phyloP scores from a whole-genome alignment of 2,329 filamentous ascomycete genomes.

The Penicillium sp. region DNA sequence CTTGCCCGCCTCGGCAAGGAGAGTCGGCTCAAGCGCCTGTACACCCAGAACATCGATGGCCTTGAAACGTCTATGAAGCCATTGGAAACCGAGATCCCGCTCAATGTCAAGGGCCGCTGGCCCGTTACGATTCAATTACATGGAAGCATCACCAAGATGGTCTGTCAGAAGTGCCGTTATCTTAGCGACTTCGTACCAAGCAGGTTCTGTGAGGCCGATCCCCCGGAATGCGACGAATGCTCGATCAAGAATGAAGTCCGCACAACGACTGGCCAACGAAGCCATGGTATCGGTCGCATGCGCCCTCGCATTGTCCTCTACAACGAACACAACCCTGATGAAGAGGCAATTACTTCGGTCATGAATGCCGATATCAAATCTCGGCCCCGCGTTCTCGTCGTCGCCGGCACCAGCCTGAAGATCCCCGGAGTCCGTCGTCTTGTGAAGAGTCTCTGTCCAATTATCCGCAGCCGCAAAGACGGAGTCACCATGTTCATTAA shows the following conservation, averaged over 20 bases:
- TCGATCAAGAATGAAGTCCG: conserved; percentile 72
- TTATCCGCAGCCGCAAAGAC: conserved; percentile 72
- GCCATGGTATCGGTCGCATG: conserved; percentile 86
- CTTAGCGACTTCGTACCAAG: conserved; percentile 73
- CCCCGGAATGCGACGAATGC: conserved; percentile 77
- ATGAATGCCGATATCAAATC: conserved; percentile 80
- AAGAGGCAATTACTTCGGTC: conserved; percentile 91
- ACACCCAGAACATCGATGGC: conserved; percentile 95
- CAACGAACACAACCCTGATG: conserved; percentile 95
- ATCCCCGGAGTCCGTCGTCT: conserved; percentile 89
- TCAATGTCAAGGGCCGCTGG: conserved; percentile 85
- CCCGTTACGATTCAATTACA: conserved; percentile 91
- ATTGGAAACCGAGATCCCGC: conserved; percentile 74
- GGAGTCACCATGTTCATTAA: conserved; percentile 95
- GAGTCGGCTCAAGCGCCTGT: conserved; percentile 81
- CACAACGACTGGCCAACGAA: conserved; percentile 77
- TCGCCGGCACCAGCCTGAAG: conserved; percentile 93
- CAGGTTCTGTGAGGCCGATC: conserved; percentile 78
- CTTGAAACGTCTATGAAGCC: conserved; percentile 83
- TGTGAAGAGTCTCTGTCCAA: conserved; percentile 84
- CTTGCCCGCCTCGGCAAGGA: conserved; percentile 86
- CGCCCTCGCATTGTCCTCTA: conserved; percentile 94
- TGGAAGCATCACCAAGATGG: conserved; percentile 91
- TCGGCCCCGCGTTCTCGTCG: conserved; percentile 85
- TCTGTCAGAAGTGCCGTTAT: conserved; percentile 86